Evolutionary conservation across 2,329 filamentous ascomycete genomes (phyloP).

Genomic region (Hypoxylon sp.): DNA sequence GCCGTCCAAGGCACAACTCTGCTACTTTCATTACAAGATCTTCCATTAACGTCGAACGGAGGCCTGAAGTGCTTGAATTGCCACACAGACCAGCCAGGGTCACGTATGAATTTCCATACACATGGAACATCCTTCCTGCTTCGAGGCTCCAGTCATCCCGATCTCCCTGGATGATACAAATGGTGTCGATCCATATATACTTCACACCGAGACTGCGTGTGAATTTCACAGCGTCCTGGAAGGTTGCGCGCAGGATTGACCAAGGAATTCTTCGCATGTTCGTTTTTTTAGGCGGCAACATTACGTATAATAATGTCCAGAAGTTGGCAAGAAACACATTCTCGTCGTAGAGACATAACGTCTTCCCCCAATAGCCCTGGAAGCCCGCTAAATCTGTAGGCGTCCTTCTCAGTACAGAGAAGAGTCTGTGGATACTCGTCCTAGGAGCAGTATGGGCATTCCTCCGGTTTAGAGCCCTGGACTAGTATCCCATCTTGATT

Average conservation of each 20-base stretch:
- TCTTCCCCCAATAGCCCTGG: background rate
- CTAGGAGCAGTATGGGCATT: background rate
- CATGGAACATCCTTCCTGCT: constrained; percentile 25
- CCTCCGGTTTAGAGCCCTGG: background rate
- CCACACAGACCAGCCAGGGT: constrained; percentile 18
- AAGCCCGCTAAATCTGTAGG: background rate
- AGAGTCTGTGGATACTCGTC: background rate
- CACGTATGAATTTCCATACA: constrained; percentile 23
- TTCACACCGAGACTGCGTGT: constrained; percentile 33
- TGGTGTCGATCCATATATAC: constrained; percentile 42
- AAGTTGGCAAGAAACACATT: background rate
- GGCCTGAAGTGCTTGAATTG: constrained; percentile 9
- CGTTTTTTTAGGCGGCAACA: no score
- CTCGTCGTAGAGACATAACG: background rate
- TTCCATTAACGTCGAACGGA: constrained; percentile 15
- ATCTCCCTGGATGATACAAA: constrained; percentile 39
- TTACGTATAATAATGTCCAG: no score
- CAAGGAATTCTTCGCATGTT: constrained; percentile 20
- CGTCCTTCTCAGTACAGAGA: background rate
- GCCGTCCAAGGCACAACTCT: background rate
- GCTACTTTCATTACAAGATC: constrained; percentile 6
- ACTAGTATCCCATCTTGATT: background rate
- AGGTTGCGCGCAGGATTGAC: constrained; percentile 30
- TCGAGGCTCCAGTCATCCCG: constrained; percentile 29
- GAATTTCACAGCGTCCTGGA: constrained; percentile 38